Percentiles rank a stretch among this genome's conserved stretches.
phyloP scores from a whole-genome alignment of 2,329 filamentous ascomycete species.

The Ophiostoma triangulosporum region DNA sequence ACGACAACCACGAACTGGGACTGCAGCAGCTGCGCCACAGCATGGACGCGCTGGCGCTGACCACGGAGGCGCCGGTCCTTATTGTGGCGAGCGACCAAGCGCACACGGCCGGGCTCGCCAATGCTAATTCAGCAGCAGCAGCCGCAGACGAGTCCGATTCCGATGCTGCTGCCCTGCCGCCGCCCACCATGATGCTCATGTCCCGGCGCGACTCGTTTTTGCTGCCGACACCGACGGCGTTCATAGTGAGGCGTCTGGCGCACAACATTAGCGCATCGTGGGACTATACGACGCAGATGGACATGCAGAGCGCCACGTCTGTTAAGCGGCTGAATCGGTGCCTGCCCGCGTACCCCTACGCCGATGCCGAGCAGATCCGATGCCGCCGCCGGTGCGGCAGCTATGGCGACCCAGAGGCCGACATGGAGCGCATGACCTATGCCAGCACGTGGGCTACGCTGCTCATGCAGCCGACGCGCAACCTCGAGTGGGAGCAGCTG shows the following conservation, averaged over 20 bases:
- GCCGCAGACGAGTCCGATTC: too few relatives aligned
- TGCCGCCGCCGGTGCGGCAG: not conserved
- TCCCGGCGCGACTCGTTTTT: conserved; percentile 38
- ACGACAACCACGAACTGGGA: conserved; percentile 52
- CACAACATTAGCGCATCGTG: conserved; percentile 70
- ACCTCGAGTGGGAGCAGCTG: conserved; percentile 43
- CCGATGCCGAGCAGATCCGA: too few relatives aligned
- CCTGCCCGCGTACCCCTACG: not conserved
- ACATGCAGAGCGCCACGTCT: not conserved
- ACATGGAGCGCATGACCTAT: conserved; percentile 50
- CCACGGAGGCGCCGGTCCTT: conserved; percentile 8
- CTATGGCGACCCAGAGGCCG: conserved; percentile 40
- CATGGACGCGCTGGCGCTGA: conserved; percentile 36
- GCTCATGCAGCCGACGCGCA: conserved; percentile 35
- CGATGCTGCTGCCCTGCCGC: not conserved
- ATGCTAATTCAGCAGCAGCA: too few relatives aligned
- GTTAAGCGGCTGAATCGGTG: not conserved
- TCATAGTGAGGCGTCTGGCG: conserved; percentile 61
- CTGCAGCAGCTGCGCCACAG: conserved; percentile 43
- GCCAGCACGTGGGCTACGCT: conserved; percentile 59
- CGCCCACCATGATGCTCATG: too few relatives aligned
- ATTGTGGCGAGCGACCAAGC: too few relatives aligned
- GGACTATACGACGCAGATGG: conserved; percentile 26
- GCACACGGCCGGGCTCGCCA: too few relatives aligned
- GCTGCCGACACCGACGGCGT: conserved; percentile 46